Evolutionary conservation across 2,329 filamentous ascomycete genomes (phyloP), one percentile per base, ranked within the genome.

Genomic region (Calonectria naviculata): DNA sequence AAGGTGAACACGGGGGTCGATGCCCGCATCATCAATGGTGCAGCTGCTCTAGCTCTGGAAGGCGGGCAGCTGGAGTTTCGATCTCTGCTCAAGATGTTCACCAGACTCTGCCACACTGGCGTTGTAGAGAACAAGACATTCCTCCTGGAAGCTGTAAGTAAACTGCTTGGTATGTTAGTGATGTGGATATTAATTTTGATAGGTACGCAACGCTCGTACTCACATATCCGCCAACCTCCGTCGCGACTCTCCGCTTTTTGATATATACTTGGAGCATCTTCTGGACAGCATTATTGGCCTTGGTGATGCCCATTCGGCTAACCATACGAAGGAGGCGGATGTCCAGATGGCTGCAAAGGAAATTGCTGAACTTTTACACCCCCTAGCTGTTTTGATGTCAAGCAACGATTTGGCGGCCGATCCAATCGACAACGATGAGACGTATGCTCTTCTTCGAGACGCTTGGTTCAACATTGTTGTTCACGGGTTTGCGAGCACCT

Each of bases 401-500:
- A 87, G 85, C 36, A 90, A 92, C 73, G 88, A 92, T 67, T 83
- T 92, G 72, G 86, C 84, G 26, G 83, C 86, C 24, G 83, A 85
- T 49, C 85, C 83, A 38, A 76, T 85, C 12, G 84, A 84, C 66
- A 90, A 93, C 64, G 93, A 95, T 63, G 92, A 96, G 70, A 90
- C 91, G 9, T 89, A 93, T 72, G 89, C 91, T 29, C 85, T 97
- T 68, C 89, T 97, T 75, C 92, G 96, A 64, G 95, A 99, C 86
- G 94, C 95, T 6, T 99, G 97, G 97, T 98, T 98, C 85, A 99
- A 99, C 79, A 95, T 98, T 73, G 94, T 95, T 26, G 93, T 98
- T 0, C 97, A 99, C 81, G 97, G 95, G 5, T 97, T 98, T 80
- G 93, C 92, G 12, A 88, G 93, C 13, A 89, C 89, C 19, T 96